Conservation (phyloP, 2,329 filamentous ascomycete genomes). For the Xylaria sp. region DNA sequence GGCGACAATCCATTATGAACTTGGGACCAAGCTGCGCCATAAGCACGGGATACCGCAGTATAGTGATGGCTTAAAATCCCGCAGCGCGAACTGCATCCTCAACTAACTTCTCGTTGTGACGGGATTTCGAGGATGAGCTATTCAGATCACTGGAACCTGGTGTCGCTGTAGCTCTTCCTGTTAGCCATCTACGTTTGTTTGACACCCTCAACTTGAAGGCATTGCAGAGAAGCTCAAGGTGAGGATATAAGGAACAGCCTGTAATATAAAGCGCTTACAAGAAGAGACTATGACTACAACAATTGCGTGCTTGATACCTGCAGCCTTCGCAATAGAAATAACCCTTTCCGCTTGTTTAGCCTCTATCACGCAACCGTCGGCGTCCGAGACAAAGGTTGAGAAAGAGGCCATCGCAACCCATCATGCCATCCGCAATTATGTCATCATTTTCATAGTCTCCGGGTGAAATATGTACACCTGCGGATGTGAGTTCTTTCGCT, state of each 20-base stretch:
- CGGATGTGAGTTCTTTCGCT: constrained; percentile 15
- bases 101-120: constrained; percentile 20
- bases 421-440: constrained; percentile 16
- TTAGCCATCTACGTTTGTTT: no score
- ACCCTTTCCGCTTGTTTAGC: constrained; percentile 24
- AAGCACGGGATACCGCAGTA: constrained; percentile 27
- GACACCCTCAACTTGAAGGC: no score
- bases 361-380: constrained; percentile 14
- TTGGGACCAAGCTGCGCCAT: constrained; percentile 35
- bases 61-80: constrained; percentile 30
- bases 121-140: constrained; percentile 5
- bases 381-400: constrained; percentile 23
- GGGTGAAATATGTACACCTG: constrained; percentile 27
- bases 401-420: constrained; percentile 32
- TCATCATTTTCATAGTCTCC: constrained; percentile 32
- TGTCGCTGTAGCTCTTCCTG: no score
- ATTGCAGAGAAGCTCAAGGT: background rate
- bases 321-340: constrained; percentile 27
- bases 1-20: constrained; percentile 20
- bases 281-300: constrained; percentile 7
- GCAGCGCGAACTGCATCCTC: constrained; percentile 16
- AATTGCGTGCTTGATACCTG: constrained; percentile 31
- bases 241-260: background rate
- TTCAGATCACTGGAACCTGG: no score
- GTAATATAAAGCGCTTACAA: background rate